Evolutionary conservation across 2,329 filamentous ascomycete species (phyloP).

Genomic region (Fusarium piperis): DNA sequence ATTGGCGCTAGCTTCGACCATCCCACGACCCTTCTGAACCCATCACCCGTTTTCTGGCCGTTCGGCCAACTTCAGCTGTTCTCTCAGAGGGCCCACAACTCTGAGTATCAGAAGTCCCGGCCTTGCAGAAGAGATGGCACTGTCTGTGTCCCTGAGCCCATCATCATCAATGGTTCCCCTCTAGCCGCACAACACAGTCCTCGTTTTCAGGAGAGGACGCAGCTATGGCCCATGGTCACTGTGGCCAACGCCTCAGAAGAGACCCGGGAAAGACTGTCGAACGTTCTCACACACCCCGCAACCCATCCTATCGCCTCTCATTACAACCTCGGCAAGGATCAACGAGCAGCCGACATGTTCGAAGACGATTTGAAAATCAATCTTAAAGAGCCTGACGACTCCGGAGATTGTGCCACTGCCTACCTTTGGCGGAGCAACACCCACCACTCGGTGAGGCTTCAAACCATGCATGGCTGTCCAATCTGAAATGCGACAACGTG

Average conservation of each 20-base stretch:
- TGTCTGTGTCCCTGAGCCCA: neutral
- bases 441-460: too few species aligned
- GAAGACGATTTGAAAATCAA: neutral
- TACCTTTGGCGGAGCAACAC: neutral
- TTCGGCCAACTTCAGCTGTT: neutral
- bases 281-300: neutral
- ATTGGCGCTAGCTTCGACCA: too few species aligned
- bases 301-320: neutral
- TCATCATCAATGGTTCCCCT: too few species aligned
- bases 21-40: too few species aligned
- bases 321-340: neutral
- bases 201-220: too few species aligned
- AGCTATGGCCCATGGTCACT: neutral
- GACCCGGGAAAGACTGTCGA: neutral
- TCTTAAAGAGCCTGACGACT: too few species aligned
- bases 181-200: too few species aligned
- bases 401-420: neutral
- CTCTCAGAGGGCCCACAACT: neutral
- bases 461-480: too few species aligned
- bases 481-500: too few species aligned
- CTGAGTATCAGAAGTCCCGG: neutral
- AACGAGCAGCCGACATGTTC: neutral
- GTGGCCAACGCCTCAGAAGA: neutral
- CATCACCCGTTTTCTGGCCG: too few species aligned
- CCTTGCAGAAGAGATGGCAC: neutral